Conservation (phyloP, 140 eudicot genomes). For the Ambrosia hybrid region DNA sequence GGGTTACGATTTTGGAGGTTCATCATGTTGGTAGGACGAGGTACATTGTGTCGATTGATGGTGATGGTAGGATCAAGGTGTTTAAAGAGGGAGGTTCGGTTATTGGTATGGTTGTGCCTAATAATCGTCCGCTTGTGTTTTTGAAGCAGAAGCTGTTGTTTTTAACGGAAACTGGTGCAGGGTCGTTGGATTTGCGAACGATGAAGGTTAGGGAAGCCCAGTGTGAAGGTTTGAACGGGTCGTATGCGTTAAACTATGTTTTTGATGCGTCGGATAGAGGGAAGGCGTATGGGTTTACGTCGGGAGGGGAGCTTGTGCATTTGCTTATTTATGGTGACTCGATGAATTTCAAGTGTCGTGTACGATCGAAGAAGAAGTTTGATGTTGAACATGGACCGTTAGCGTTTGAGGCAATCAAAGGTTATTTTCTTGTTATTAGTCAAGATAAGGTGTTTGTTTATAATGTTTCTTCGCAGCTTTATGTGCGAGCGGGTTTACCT, state of each 20-base stretch:
- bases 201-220: slow-evolving; percentile 80
- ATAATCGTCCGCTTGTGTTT: slow-evolving; percentile 69
- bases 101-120: slow-evolving; percentile 62
- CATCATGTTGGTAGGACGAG: slow-evolving; percentile 82
- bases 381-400: slow-evolving; percentile 66
- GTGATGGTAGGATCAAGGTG: slow-evolving; percentile 60
- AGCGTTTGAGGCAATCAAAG: slow-evolving; percentile 73
- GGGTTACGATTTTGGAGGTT: slow-evolving; percentile 58
- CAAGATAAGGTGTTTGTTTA: slow-evolving; percentile 67
- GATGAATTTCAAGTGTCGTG: slow-evolving; percentile 87
- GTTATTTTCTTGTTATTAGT: slow-evolving; percentile 66
- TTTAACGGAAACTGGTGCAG: slow-evolving; percentile 85
- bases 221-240: slow-evolving; percentile 82
- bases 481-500: slow-evolving; percentile 67
- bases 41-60: slow-evolving; percentile 66
- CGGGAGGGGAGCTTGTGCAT: slow-evolving; percentile 81
- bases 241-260: slow-evolving; percentile 62
- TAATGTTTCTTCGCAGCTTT: slow-evolving; percentile 80
- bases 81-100: slow-evolving; percentile 72
- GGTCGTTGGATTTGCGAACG: slow-evolving; percentile 85
- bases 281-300: slow-evolving; percentile 86
- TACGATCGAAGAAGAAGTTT: slow-evolving; percentile 77
- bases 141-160: slow-evolving; percentile 83
- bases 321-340: slow-evolving; percentile 75
- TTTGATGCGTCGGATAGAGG: slow-evolving; percentile 87